These are phyloP conservation scores for Solanum chiquidenum DNA, from an alignment of 257 asterid genomes.

Conservation along the genomic window DNA sequence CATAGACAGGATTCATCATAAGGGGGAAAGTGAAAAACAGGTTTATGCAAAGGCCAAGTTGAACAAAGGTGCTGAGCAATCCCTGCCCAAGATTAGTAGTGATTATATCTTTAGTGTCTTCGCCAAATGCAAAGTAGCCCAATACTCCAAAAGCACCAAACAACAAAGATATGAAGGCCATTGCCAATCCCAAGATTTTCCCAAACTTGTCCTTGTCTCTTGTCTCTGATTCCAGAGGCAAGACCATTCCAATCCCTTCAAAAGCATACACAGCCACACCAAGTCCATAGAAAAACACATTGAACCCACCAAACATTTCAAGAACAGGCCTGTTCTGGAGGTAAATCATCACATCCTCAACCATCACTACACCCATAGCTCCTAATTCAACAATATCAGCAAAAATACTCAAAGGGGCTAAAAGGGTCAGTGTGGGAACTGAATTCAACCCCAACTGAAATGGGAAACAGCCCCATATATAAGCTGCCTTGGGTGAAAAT, in stretches of 20 bases:
- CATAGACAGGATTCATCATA: conserved; percentile 93
- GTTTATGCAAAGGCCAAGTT: conserved; percentile 58
- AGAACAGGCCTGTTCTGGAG: conserved; percentile 38
- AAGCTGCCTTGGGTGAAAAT: conserved; percentile 37
- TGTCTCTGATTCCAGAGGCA: conserved; percentile 73
- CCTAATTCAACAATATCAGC: conserved; percentile 75
- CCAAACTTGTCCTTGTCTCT: conserved; percentile 62
- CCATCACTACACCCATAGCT: conserved; percentile 82
- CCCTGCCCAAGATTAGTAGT: conserved; percentile 82
- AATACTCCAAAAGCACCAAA: conserved; percentile 54
- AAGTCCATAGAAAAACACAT: conserved; percentile 63
- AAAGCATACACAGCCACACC: conserved; percentile 87
- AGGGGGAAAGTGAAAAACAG: conserved; percentile 63
- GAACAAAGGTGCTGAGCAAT: conserved; percentile 47
- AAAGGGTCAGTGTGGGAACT: conserved; percentile 55
- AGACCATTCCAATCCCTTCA: conserved; percentile 84
- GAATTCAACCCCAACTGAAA: conserved; percentile 80
- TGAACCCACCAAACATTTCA: conserved; percentile 56
- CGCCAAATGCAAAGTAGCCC: conserved; percentile 85
- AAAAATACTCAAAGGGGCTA: conserved; percentile 81
- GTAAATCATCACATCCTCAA: conserved; percentile 48
- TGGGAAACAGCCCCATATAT: conserved; percentile 75
- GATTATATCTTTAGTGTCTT: conserved; percentile 58
- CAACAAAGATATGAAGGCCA: conserved; percentile 63
- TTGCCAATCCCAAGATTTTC: conserved; percentile 41